Conservation (phyloP, 345 rosid species). For the Eutrema japonicum region DNA sequence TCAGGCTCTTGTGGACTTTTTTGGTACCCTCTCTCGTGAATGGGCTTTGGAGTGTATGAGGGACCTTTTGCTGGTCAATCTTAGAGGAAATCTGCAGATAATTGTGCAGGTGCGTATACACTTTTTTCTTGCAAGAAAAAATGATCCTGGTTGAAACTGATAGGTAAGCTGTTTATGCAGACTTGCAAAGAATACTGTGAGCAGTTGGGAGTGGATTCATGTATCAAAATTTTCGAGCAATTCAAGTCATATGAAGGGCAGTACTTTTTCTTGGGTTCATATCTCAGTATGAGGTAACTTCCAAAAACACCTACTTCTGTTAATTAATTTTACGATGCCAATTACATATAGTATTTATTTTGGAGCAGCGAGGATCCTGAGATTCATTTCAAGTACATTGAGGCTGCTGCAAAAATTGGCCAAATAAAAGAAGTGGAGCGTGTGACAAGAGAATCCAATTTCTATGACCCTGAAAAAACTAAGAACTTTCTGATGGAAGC, state of each 20-base stretch:
- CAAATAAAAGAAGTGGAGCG: constrained; percentile 99
- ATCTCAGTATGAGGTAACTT: constrained; percentile 89
- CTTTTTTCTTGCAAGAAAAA: not conserved
- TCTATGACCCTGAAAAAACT: constrained; percentile 94
- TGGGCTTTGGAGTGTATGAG: constrained; percentile 99
- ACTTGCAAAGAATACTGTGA: constrained; percentile 98
- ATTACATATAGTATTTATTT: not conserved
- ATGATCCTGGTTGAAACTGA: not conserved
- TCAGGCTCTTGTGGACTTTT: constrained; percentile 97
- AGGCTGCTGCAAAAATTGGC: constrained; percentile 96
- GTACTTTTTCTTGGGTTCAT: constrained; percentile 96
- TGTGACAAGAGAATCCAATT: constrained; percentile 95
- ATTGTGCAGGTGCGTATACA: constrained; percentile 81
- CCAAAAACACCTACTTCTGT: not conserved
- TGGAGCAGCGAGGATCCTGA: constrained; percentile 93
- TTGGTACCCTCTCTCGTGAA: constrained; percentile 96
- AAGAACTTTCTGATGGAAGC: constrained; percentile 99
- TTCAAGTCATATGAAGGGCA: constrained; percentile 98
- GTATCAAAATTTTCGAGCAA: constrained; percentile 97
- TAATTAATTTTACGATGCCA: too few species aligned
- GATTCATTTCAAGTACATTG: constrained; percentile 96
- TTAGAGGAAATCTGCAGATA: constrained; percentile 98
- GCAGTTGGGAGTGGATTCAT: constrained; percentile 92
- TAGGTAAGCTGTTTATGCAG: constrained; percentile 48
- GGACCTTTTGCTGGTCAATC: constrained; percentile 92